Evolutionary conservation across 352 stramenopile genomes (phyloP).

Genomic region (Pythium aristosporum): DNA sequence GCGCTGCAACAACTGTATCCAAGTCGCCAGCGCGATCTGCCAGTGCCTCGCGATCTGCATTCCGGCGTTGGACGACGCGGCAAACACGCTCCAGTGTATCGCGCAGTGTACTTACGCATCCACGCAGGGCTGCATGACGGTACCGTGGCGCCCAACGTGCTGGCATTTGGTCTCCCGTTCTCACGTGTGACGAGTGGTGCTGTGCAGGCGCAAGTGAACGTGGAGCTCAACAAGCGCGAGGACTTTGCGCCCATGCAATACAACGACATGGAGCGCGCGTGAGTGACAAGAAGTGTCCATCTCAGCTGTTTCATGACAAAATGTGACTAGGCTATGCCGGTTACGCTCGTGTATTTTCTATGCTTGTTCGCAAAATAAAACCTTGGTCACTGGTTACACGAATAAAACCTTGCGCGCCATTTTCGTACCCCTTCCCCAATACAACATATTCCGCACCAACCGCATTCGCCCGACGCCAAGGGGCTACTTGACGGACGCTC

Average conservation of each 20-base stretch:
- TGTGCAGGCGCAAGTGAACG: constrained; percentile 80
- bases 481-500: background rate
- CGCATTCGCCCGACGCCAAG: background rate
- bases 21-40: constrained; percentile 72
- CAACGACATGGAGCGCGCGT: constrained; percentile 67
- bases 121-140: constrained; percentile 93
- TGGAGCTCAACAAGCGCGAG: constrained; percentile 90
- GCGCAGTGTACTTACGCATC: constrained; percentile 91
- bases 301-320: background rate
- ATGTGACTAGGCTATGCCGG: background rate
- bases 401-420: constrained; percentile 8
- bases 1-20: constrained; percentile 94
- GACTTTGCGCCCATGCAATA: constrained; percentile 39
- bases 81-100: constrained; percentile 85
- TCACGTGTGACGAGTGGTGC: background rate
- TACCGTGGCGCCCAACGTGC: constrained; percentile 11
- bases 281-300: background rate
- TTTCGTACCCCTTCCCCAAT: constrained; percentile 1
- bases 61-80: constrained; percentile 55
- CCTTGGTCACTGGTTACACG: background rate
- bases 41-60: constrained; percentile 79
- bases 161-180: background rate
- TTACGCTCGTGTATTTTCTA: constrained; percentile 13
- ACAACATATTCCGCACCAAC: background rate
- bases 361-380: background rate